Evolutionary conservation across 106 monocot genomes (phyloP).

Genomic region (Allium cepa): DNA sequence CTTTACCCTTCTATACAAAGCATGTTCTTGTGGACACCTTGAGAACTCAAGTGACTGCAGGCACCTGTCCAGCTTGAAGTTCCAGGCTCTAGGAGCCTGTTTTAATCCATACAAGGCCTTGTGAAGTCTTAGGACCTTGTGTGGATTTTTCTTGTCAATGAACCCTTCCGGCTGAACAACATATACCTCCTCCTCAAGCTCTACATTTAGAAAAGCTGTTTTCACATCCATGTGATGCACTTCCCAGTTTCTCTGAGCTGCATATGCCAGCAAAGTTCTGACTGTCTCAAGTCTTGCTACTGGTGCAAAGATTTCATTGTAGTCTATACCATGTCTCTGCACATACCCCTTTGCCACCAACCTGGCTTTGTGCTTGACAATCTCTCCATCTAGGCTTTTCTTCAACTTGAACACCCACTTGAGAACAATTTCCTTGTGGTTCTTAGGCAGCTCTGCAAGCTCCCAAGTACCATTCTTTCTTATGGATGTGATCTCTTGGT

Average conservation of each 20-base stretch:
- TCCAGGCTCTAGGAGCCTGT: background rate
- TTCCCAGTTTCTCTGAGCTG: background rate
- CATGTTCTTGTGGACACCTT: too few relatives aligned
- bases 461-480: background rate
- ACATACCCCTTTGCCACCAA: background rate
- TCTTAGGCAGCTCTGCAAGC: background rate
- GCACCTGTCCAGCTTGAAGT: too few relatives aligned
- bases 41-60: too few relatives aligned
- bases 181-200: background rate
- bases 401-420: constrained; percentile 2
- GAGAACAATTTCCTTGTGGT: background rate
- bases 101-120: background rate
- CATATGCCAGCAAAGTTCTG: background rate
- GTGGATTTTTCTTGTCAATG: background rate
- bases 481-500: background rate
- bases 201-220: background rate
- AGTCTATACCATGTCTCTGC: background rate
- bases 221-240: background rate
- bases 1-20: too few relatives aligned
- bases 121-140: background rate
- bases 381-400: background rate
- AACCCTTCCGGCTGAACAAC: background rate
- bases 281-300: background rate
- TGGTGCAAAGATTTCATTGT: background rate
- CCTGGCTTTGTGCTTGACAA: background rate